These are phyloP conservation scores for Chenopodium album DNA, from an alignment of 148 eudicot species.

Conservation along the genomic window DNA sequence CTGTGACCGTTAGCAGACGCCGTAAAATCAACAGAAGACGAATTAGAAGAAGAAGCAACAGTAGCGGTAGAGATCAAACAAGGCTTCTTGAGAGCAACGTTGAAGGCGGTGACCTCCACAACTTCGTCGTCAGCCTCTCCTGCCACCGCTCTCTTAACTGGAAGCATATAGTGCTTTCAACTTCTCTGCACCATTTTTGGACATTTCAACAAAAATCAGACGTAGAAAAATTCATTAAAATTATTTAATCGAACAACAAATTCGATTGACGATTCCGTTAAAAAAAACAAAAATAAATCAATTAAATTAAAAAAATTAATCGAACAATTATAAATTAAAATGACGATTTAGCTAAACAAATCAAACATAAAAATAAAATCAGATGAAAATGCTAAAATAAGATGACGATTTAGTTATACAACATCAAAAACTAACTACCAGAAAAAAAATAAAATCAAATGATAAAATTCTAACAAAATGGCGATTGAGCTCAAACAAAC, in stretches of 20 bases:
- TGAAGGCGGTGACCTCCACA: constrained; percentile 16
- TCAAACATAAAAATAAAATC: background rate
- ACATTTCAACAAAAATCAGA: background rate
- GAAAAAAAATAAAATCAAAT: too few relatives aligned
- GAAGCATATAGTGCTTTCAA: constrained; percentile 73
- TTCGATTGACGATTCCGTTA: background rate
- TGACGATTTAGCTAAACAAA: background rate
- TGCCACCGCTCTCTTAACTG: constrained; percentile 67
- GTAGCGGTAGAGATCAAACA: constrained; percentile 30
- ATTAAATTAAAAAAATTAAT: too few relatives aligned
- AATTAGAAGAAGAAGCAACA: constrained; percentile 25
- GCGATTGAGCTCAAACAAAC: too few relatives aligned
- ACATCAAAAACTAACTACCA: background rate
- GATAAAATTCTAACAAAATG: too few relatives aligned
- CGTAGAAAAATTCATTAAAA: background rate
- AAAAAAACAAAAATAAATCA: background rate
- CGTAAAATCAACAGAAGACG: constrained; percentile 17
- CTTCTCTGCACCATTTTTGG: constrained; percentile 28
- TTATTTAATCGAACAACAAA: background rate
- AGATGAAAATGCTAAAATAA: too few relatives aligned
- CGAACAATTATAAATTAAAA: too few relatives aligned
- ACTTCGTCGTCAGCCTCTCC: constrained; percentile 43
- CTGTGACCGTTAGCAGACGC: constrained; percentile 27
- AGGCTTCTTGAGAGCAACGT: constrained; percentile 44
- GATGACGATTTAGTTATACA: background rate